Base-by-base conservation (phyloP, 352 stramenopile species). In the Phytophthora crassamura region DNA sequence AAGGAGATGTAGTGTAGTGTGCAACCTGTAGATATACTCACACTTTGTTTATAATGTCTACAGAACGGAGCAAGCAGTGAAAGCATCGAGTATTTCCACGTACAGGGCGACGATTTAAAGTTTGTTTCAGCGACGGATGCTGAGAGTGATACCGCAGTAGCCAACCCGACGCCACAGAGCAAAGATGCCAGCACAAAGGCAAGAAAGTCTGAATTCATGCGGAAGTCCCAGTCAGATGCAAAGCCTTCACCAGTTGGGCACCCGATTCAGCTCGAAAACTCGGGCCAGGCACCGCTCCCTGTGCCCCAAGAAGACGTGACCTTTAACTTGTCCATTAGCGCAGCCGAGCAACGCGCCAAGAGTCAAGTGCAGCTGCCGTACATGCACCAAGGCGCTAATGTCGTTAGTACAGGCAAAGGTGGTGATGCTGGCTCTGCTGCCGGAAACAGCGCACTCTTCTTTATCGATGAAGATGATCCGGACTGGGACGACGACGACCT, bases 391-490 rank as follows among this genome's bases (percentile, higher is more conserved):
- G 69, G 41, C 7, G 25, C 28, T 5, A n/a, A 36, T 11, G 30
- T 16, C 5, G 34, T 14, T 49, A 57, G 45, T 28, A 66, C 14
- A 5, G 45, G n/a, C 14, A 58, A 60, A 41, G 15, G 14, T 3
- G 18, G 8, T 12, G 45, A 51, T 25, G 28, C 39, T 55, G 36
- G 14, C n/a, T 15, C 35, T 51, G 36, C 22, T 54, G 55, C 28
- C 42, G 34, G 22, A 14, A 78, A 39, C 35, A 86, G 68, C 38
- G 71, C 72, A 9, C 45, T 91, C 35, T 84, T 94, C 35, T 91
- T 89, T 56, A 94, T 94, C 53, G 85, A 94, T 32, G 78, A 91
- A 40, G 85, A 92, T 47, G 85, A 92, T 55, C 85, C 82, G 12
- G 85, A 94, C 69, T 94, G 78, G 79, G 78, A 84, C 47, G 78